phyloP scores from a whole-genome alignment of 768 basidiomycete species.

The Russula sp. region DNA sequence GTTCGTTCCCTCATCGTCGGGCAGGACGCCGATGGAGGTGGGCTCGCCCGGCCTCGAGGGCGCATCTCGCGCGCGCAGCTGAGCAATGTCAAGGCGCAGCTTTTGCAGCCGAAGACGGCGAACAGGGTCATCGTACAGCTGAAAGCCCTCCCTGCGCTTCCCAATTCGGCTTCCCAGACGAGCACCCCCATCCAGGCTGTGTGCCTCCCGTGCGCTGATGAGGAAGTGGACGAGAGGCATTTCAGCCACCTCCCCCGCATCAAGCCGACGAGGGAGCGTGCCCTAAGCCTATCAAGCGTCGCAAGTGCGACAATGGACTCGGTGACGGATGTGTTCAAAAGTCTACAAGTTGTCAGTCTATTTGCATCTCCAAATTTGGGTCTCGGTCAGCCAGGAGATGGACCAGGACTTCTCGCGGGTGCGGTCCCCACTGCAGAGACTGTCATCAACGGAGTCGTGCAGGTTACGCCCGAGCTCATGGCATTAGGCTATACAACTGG shows the following conservation, averaged over 20 bases:
- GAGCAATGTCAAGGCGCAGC: constrained; percentile 59
- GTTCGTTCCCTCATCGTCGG: constrained; percentile 69
- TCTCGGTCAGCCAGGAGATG: constrained; percentile 66
- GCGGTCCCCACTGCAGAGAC: constrained; percentile 72
- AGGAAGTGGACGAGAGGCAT: constrained; percentile 53
- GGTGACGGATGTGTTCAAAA: constrained; percentile 46
- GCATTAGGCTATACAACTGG: constrained; percentile 74
- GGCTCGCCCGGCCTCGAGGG: constrained; percentile 30
- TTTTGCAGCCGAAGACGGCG: constrained; percentile 60
- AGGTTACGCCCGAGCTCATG: constrained; percentile 74
- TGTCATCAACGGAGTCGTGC: constrained; percentile 57
- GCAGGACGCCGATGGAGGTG: constrained; percentile 15
- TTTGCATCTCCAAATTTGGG: constrained; percentile 59
- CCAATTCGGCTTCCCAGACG: constrained; percentile 27
- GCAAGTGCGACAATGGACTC: constrained; percentile 46
- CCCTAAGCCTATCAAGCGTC: constrained; percentile 32
- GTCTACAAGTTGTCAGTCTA: constrained; percentile 57
- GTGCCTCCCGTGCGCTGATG: constrained; percentile 59
- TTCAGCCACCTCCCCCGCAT: constrained; percentile 43
- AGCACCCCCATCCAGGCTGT: constrained; percentile 68
- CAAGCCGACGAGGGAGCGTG: constrained; percentile 1
- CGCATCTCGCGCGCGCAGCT: constrained; percentile 47
- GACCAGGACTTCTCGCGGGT: constrained; percentile 62
- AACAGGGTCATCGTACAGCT: constrained; percentile 69
- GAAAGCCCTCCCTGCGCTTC: constrained; percentile 48